phyloP scores from a whole-genome alignment of 345 rosid genomes.

The Sonneratia caseolaris region DNA sequence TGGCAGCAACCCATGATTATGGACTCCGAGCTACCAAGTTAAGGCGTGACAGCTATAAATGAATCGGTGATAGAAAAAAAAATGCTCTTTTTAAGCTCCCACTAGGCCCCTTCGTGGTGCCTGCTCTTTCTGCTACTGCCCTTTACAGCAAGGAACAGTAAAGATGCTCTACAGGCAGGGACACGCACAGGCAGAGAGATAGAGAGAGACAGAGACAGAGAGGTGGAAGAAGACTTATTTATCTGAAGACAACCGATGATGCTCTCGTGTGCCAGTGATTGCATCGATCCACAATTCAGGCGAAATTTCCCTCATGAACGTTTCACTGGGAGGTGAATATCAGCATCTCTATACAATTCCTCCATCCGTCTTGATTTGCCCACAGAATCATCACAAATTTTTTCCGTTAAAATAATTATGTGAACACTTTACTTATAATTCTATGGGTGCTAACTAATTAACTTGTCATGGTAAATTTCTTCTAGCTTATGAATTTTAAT shows the following conservation, averaged over 20 bases:
- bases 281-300: neutral
- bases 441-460: too few species aligned
- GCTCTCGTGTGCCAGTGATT: slow-evolving; percentile 8
- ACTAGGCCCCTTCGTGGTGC: neutral
- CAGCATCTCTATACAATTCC: too few species aligned
- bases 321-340: too few species aligned
- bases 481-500: too few species aligned
- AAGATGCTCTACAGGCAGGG: slow-evolving; percentile 2
- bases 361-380: too few species aligned
- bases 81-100: neutral
- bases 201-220: slow-evolving; percentile 1
- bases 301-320: neutral
- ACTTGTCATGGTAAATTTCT: too few species aligned
- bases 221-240: neutral
- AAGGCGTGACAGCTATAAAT: too few species aligned
- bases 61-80: neutral
- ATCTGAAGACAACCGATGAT: neutral
- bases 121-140: neutral
- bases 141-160: slow-evolving; percentile 5
- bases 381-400: too few species aligned
- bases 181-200: neutral
- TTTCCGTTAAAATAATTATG: too few species aligned
- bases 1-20: slow-evolving; percentile 56
- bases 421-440: too few species aligned
- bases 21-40: neutral